Base-by-base conservation (phyloP, 2,329 filamentous ascomycete species). In the Aspergillus ibericus region DNA sequence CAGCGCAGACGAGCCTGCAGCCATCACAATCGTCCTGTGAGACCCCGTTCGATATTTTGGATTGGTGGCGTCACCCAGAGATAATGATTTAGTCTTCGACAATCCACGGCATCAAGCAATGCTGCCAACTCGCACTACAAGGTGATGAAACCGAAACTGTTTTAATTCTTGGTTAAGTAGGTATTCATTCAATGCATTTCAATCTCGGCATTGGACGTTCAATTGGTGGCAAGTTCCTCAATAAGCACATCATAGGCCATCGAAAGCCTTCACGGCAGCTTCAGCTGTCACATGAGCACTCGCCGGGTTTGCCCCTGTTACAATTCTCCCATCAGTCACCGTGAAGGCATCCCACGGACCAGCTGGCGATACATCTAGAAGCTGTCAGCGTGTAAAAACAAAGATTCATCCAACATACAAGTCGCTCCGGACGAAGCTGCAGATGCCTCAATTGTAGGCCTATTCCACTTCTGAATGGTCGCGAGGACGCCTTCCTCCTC, bases 401-500 rank as follows among this genome's bases (percentile, higher is more conserved):
- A 38, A 6, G 15, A 38, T 2, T 0, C 6, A 38, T 2, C n/a
- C n/a, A 38, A 38, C 36, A 16, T 16, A 38, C 36, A 38, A 38
- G 36, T 38, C n/a, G 36, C 36, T 9, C 36, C 36, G 9, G 7
- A 38, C 18, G 63, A 67, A 38, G 66, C 70, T 36, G 72, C 72
- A 27, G 62, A 58, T 20, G 64, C 65, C 53, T 76, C 74, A 50
- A 76, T 68, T 0, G 70, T 66, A 7, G 70, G 70, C 40, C 64
- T 59, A 6, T 70, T 65, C 72, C 72, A 75, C 54, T 62, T 67
- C 59, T 67, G 63, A 47, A 77, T 70, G 5, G 67, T 71, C 48
- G 72, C 72, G 35, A 74, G 62, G 6, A 77, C 66, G 3, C 69
- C 68, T 58, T 72, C 66, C 9, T 73, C 72, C 15, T 73, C 64